These are phyloP conservation scores for Neurospora sp. DNA, from an alignment of 495 filamentous ascomycete species.

Conservation along the genomic window DNA sequence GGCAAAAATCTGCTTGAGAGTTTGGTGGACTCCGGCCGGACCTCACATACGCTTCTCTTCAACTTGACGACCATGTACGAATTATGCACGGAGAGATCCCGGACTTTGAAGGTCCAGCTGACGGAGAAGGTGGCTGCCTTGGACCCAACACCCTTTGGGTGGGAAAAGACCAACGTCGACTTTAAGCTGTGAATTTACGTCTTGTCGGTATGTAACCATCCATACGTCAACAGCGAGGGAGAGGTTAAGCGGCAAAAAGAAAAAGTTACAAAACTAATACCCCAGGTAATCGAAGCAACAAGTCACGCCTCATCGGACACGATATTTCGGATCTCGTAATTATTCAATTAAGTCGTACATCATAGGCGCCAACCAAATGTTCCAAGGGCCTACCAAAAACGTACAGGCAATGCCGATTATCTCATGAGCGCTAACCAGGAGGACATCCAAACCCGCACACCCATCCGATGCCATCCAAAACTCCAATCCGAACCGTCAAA, in stretches of 20 bases:
- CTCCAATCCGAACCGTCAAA: not conserved
- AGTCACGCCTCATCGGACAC: not conserved
- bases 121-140: slow-evolving; percentile 57
- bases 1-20: slow-evolving; percentile 52
- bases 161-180: slow-evolving; percentile 62
- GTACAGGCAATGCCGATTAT: not conserved
- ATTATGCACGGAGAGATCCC: slow-evolving; percentile 70
- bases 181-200: slow-evolving; percentile 57
- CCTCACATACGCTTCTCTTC: slow-evolving; percentile 70
- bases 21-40: slow-evolving; percentile 47
- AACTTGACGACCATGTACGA: slow-evolving; percentile 90
- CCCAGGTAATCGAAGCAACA: not conserved
- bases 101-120: slow-evolving; percentile 54
- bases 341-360: not conserved
- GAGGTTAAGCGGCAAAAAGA: not conserved
- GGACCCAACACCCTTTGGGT: slow-evolving; percentile 35
- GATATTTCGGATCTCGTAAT: not conserved
- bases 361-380: not conserved
- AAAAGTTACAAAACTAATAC: not conserved
- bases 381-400: not conserved
- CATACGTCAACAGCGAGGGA: not conserved
- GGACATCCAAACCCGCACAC: not conserved
- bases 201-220: not conserved
- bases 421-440: not conserved
- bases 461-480: not conserved